A percentile compares a stretch with the other conserved stretches of the same genome.
phyloP scores from a whole-genome alignment of 2,329 filamentous ascomycete species.

The Epichloe brachyelytri region DNA sequence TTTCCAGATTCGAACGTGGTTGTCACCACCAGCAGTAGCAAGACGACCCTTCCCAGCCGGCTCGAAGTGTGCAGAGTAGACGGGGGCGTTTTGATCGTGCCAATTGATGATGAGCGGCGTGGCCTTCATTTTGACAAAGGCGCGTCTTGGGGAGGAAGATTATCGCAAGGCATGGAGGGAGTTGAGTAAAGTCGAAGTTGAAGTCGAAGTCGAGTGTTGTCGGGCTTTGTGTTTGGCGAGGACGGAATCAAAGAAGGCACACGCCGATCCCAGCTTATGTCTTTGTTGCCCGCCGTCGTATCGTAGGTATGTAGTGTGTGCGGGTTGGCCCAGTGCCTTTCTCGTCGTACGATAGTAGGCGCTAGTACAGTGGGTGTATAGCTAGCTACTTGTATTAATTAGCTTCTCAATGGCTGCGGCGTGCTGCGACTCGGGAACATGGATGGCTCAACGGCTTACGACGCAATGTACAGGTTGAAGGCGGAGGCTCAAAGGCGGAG shows the following conservation, averaged over 20 bases:
- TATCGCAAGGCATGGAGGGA: constrained; percentile 18
- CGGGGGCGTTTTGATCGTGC: constrained; percentile 93
- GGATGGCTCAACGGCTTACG: constrained; percentile 1
- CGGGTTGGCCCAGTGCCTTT: neutral
- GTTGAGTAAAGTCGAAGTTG: neutral
- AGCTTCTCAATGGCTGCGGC: neutral
- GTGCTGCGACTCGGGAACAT: neutral
- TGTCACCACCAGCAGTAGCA: constrained; percentile 90
- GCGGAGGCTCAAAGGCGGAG: neutral
- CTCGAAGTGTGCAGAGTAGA: constrained; percentile 97
- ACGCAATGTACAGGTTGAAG: constrained; percentile 3
- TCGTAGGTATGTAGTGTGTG: neutral
- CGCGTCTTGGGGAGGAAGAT: constrained; percentile 13
- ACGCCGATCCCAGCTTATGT: neutral
- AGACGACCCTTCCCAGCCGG: constrained; percentile 80
- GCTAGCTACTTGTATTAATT: neutral
- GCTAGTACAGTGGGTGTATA: too few species aligned
- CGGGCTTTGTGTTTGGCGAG: neutral
- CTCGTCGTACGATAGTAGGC: neutral
- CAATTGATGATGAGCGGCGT: constrained; percentile 94
- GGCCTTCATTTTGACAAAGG: constrained; percentile 66
- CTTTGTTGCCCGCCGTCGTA: neutral
- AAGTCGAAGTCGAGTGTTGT: neutral
- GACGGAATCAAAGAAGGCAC: neutral
- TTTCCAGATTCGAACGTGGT: constrained; percentile 92